Percentiles rank a stretch among this genome's conserved stretches.
phyloP scores from a whole-genome alignment of 2,329 filamentous ascomycete species.

The Diplodia scrobiculata region DNA sequence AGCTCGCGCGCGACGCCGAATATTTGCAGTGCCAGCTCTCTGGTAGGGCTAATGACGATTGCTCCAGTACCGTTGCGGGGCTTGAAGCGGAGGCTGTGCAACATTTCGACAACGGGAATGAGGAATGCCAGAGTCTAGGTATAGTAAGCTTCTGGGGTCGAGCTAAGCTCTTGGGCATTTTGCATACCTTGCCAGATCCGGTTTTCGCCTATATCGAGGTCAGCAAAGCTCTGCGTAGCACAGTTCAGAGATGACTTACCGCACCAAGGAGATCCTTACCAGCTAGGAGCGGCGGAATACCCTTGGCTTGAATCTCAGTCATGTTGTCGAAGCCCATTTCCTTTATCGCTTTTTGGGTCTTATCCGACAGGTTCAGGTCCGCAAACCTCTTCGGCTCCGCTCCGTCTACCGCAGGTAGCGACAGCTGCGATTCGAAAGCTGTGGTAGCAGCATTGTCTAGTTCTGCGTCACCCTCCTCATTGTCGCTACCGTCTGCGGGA shows the following conservation, averaged over 20 bases:
- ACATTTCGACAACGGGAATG: conserved; percentile 91
- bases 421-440: background rate
- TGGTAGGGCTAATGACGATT: conserved; percentile 87
- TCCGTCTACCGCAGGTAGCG: background rate
- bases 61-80: conserved; percentile 90
- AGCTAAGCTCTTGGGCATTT: background rate
- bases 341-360: conserved; percentile 82
- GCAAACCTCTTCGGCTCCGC: conserved; percentile 71
- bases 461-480: conserved; percentile 36
- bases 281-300: conserved; percentile 83
- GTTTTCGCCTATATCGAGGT: conserved; percentile 69
- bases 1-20: conserved; percentile 93
- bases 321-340: conserved; percentile 93
- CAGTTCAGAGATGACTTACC: background rate
- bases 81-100: conserved; percentile 88
- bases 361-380: conserved; percentile 82
- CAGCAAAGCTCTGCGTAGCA: background rate
- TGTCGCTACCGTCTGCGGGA: conserved; percentile 32
- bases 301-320: conserved; percentile 89
- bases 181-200: conserved; percentile 72
- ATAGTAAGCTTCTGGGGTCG: background rate
- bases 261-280: conserved; percentile 92
- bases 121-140: conserved; percentile 78
- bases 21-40: conserved; percentile 92
- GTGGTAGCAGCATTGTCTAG: conserved; percentile 35